A percentile compares a stretch with the other conserved stretches of the same genome.
Evolutionary conservation across 768 basidiomycete genomes (phyloP).

Genomic region (Albatrellus ellisii): DNA sequence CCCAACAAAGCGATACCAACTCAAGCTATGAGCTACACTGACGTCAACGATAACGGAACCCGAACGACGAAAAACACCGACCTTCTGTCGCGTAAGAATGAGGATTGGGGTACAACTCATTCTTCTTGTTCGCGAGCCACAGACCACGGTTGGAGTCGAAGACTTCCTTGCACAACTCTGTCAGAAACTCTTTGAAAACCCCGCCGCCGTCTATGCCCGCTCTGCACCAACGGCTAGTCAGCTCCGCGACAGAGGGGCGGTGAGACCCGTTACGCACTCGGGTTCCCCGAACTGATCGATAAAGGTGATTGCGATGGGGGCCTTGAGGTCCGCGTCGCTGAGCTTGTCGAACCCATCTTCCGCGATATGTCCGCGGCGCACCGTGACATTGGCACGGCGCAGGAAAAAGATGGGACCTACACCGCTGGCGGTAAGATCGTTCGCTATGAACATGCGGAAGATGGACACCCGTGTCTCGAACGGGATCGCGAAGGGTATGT

Average conservation of each 20-base stretch:
- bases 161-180: slow-evolving; percentile 82
- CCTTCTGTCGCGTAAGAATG: slow-evolving; percentile 84
- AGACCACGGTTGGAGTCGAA: slow-evolving; percentile 92
- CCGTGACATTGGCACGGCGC: slow-evolving; percentile 25
- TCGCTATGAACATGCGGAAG: slow-evolving; percentile 71
- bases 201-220: slow-evolving; percentile 95
- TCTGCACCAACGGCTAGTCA: slow-evolving; percentile 24
- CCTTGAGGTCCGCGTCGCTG: slow-evolving; percentile 64
- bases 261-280: slow-evolving; percentile 41
- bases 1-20: slow-evolving; percentile 91
- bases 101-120: slow-evolving; percentile 92
- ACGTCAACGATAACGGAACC: background rate
- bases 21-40: slow-evolving; percentile 59
- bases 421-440: slow-evolving; percentile 30
- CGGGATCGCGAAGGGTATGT: slow-evolving; percentile 91
- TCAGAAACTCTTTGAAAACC: slow-evolving; percentile 96
- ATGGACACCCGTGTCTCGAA: slow-evolving; percentile 86
- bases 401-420: slow-evolving; percentile 9
- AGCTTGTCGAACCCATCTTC: slow-evolving; percentile 88
- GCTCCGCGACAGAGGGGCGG: background rate
- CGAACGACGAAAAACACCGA: slow-evolving; percentile 22
- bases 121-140: slow-evolving; percentile 84
- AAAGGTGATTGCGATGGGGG: slow-evolving; percentile 81
- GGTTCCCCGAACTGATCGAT: slow-evolving; percentile 79
- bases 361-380: slow-evolving; percentile 67